Conservation (phyloP, 2,329 filamentous ascomycete species). For the Paracamarosporium sp. region DNA sequence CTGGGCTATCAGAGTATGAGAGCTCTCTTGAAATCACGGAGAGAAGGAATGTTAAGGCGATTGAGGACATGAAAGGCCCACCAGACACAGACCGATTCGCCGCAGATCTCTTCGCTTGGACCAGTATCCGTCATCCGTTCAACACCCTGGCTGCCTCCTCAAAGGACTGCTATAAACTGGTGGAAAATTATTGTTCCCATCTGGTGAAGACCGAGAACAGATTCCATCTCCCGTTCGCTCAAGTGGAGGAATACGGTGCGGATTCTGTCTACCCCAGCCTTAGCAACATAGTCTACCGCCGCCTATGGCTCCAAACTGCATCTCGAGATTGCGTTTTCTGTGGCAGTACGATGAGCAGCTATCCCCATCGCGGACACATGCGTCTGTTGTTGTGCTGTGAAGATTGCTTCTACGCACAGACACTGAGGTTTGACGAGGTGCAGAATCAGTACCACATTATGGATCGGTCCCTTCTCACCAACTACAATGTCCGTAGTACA, state of each 20-base stretch:
- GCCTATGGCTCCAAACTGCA: conserved; percentile 40
- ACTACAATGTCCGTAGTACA: conserved; percentile 22
- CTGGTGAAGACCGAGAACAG: conserved; percentile 32
- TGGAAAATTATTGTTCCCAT: conserved; percentile 36
- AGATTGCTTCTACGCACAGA: conserved; percentile 39
- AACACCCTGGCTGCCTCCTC: conserved; percentile 35
- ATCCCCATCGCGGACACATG: conserved; percentile 31
- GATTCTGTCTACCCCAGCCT: conserved; percentile 32
- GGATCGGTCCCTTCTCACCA: conserved; percentile 18
- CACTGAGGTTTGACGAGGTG: conserved; percentile 26
- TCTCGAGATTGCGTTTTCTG: conserved; percentile 38
- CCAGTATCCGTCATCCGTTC: conserved; percentile 33
- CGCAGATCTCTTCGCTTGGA: conserved; percentile 34
- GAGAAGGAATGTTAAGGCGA: conserved; percentile 26
- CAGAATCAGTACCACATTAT: conserved; percentile 36
- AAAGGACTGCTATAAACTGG: conserved; percentile 20
- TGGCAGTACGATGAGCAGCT: conserved; percentile 25
- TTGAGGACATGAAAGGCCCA: conserved; percentile 26
- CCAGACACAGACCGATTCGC: conserved; percentile 35
- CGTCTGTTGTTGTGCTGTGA: conserved; percentile 28
- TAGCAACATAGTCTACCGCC: conserved; percentile 34
- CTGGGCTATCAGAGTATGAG: conserved; percentile 36
- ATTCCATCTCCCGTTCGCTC: conserved; percentile 38
- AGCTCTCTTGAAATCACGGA: conserved; percentile 28
- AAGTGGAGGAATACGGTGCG: conserved; percentile 25